Evolutionary conservation across 345 rosid genomes (phyloP), one percentile per base, ranked within the genome.

Genomic region (Balakata baccata): DNA sequence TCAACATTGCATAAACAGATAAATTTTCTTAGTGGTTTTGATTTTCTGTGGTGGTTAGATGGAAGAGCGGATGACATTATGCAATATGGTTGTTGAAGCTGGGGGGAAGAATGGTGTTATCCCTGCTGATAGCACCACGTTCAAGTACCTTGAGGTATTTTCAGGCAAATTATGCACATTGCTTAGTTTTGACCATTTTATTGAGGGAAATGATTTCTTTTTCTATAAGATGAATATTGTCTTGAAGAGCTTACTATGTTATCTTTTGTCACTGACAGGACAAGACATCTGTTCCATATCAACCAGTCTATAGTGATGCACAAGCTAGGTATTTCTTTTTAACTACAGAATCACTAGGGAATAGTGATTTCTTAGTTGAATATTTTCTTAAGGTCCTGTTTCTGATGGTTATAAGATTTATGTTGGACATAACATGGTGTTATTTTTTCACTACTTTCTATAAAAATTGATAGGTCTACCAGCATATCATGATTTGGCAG

Each of bases 81-180:
- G 99, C 87, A 92, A 91, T 80, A 95, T 95, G 99, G 99, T 91
- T 63, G 81, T 95, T 52, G 99, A 95, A 88, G 99, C 98, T 76
- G 97, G 99, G 74, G 99, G 96, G 50, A 95, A 92, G 87, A 95
- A 95, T 73, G 99, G 99, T 63, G 89, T 95, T 59, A 85, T 95
- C 69, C 97, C 98, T 18, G 94, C 98, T 75, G 99, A 95, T 81
- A 80, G 84, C 79, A 95, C 93, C 5, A 95, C 99, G 69, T 89
- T 87, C 71, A 85, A 91, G 82, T 95, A 95, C 75, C 90, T 95
- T 69, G 92, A 92, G 97, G 99, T 92, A 11, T 65, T 43, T 45
- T 52, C 13, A 18, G 34, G 29, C 60, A 14, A 54, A 57, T 59
- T 8, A 7, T 74, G 20, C 20, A 39, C 29, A 22, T 38, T 76